A percentile compares a stretch with the other conserved stretches of the same genome.
These are phyloP conservation scores for Calendula officinalis DNA, from an alignment of 129 eudicot genomes.

Conservation along the genomic window DNA sequence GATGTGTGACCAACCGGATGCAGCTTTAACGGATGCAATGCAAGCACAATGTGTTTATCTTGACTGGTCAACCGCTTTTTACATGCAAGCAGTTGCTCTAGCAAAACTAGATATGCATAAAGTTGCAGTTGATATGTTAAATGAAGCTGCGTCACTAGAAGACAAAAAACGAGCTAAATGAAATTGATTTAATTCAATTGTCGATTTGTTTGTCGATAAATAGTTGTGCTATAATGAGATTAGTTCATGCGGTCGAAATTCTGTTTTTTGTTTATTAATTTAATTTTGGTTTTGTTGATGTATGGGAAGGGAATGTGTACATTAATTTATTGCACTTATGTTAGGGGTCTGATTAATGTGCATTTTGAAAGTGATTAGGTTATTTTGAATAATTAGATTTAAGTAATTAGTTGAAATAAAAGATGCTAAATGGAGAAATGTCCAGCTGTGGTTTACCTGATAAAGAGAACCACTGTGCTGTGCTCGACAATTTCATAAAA, in stretches of 20 bases:
- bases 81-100: conserved; percentile 91
- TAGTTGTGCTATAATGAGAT: conserved; percentile 11
- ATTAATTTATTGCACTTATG: conserved; percentile 29
- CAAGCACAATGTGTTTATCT: conserved; percentile 88
- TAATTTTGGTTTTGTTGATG: conserved; percentile 16
- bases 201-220: conserved; percentile 14
- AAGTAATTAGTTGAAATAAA: neutral
- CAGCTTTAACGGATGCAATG: conserved; percentile 89
- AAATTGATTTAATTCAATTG: conserved; percentile 11
- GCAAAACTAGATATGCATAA: conserved; percentile 87
- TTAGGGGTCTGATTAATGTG: conserved; percentile 9
- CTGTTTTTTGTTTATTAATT: conserved; percentile 21
- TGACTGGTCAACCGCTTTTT: conserved; percentile 89
- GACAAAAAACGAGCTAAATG: conserved; percentile 55
- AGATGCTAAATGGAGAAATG: too few species aligned
- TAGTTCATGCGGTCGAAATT: neutral
- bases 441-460: too few species aligned
- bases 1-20: conserved; percentile 79
- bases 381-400: neutral
- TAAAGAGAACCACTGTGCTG: too few species aligned
- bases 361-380: neutral
- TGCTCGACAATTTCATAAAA: too few species aligned
- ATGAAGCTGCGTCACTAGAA: conserved; percentile 78
- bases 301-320: conserved; percentile 40
- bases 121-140: conserved; percentile 84